A percentile compares a stretch with the other conserved stretches of the same genome.
Evolutionary conservation across 108 stramenopile genomes (phyloP).

Genomic region (Nitzschia sp.): DNA sequence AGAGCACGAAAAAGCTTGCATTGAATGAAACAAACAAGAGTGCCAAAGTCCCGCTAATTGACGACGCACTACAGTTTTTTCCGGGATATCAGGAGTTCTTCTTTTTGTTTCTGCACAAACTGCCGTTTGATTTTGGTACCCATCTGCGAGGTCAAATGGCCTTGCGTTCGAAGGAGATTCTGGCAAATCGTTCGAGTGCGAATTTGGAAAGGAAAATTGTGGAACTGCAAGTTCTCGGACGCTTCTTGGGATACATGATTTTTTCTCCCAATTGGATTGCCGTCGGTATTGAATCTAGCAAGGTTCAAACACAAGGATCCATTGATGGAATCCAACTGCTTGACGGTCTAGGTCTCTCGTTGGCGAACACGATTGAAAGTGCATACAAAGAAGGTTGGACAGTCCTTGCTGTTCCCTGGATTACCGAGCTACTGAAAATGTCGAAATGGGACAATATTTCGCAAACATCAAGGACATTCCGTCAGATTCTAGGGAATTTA

Average conservation of each 20-base stretch:
- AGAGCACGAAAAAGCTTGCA: slow-evolving; percentile 46
- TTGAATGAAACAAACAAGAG: slow-evolving; percentile 30
- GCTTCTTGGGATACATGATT: slow-evolving; percentile 72
- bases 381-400: slow-evolving; percentile 38
- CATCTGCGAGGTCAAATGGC: slow-evolving; percentile 46
- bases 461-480: slow-evolving; percentile 42
- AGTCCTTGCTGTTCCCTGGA: slow-evolving; percentile 43
- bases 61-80: slow-evolving; percentile 56
- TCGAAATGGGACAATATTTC: slow-evolving; percentile 65
- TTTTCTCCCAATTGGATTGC: slow-evolving; percentile 78
- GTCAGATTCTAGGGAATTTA: slow-evolving; percentile 46
- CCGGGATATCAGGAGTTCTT: slow-evolving; percentile 85
- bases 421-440: slow-evolving; percentile 70
- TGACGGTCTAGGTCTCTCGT: slow-evolving; percentile 31
- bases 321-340: slow-evolving; percentile 27
- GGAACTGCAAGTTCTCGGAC: slow-evolving; percentile 60
- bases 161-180: slow-evolving; percentile 18
- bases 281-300: slow-evolving; percentile 11
- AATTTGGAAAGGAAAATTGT: slow-evolving; percentile 41
- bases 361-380: slow-evolving; percentile 41
- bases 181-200: neutral
- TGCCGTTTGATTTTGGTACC: slow-evolving; percentile 62
- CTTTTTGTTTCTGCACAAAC: slow-evolving; percentile 63
- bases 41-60: slow-evolving; percentile 4
- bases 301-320: slow-evolving; percentile 5